Base-by-base conservation (phyloP, 164 flowering plant genomes). In the Santalum album region DNA sequence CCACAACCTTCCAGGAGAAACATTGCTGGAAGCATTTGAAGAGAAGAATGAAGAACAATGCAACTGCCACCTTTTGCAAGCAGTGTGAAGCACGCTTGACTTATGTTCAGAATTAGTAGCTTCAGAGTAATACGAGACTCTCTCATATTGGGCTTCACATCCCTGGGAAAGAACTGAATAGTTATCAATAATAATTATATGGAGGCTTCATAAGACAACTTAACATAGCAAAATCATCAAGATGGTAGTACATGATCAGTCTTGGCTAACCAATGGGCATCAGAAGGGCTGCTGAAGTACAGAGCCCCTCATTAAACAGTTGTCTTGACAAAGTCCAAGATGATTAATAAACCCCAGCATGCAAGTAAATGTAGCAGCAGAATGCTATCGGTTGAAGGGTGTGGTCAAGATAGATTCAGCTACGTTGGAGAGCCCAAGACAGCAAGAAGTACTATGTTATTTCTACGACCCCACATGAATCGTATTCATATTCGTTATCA, bases 1-100 rank as follows among this genome's bases (percentile, higher is more conserved):
- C 99, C 99, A 92, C 68, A 92, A 68, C 27, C 74, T 79, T 65
- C 85, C 88, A 54, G 91, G 86, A 59, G 91, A 75, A 61, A 76
- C 61, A 25, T 76, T 72, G 25, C 68, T 70, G 32, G 57, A 73
- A 34, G 62, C 44, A 54, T 67, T 82, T 44, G 86, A 68, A 58
- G 68, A 68, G 49, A 36, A 63, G 20, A 75, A 69, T 58, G 90
- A 72, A 27, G 74, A 74, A 61, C 80, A 77, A 55, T 35, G 42
- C 49, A 73, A 48, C 22, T 68, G 72, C 94, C 90, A 78, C 72
- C 71, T 78, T 70, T 60, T 73, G 62, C 52, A 42, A 51, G 59
- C 72, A 69, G 24, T 55, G 62, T 61, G 62, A 58, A 52, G 57
- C 27, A 54, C 39, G 35, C 66, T 66, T 42, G 80, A 69, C 49